These are phyloP conservation scores for Stylosanthes scabra DNA, from an alignment of 331 rosid genomes.

Conservation along the genomic window DNA sequence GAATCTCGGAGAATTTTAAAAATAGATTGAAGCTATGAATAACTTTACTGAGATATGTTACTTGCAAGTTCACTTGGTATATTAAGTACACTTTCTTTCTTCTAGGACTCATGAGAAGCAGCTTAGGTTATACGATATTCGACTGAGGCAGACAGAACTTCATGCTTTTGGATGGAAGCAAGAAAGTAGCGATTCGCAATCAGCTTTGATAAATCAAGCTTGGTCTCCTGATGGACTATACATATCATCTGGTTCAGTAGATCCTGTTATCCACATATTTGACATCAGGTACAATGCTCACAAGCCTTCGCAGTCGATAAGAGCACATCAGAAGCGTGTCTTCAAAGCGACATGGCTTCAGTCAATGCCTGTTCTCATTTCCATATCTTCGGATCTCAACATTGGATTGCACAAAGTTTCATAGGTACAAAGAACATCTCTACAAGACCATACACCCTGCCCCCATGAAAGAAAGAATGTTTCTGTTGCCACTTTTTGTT, in stretches of 20 bases:
- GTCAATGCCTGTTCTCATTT: conserved; percentile 76
- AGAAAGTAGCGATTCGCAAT: conserved; percentile 96
- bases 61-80: background rate
- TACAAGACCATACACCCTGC: background rate
- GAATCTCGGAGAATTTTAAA: too few species aligned
- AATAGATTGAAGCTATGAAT: too few species aligned
- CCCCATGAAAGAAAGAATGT: background rate
- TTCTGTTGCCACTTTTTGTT: conserved; percentile 21
- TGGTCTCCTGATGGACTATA: conserved; percentile 99
- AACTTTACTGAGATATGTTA: background rate
- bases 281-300: conserved; percentile 78
- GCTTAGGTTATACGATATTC: conserved; percentile 86
- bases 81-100: conserved; percentile 29
- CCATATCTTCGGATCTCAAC: conserved; percentile 93
- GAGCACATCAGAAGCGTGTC: conserved; percentile 91
- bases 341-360: conserved; percentile 90
- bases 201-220: conserved; percentile 95
- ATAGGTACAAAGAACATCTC: conserved; percentile 30
- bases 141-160: conserved; percentile 85
- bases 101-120: conserved; percentile 89
- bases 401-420: conserved; percentile 73
- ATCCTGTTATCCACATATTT: conserved; percentile 90
- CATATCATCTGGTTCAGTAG: conserved; percentile 87
- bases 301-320: conserved; percentile 82
- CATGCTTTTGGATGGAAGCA: conserved; percentile 99